phyloP scores from a whole-genome alignment of 1,284 basidiomycete genomes.

The Blastosporella zonata region DNA sequence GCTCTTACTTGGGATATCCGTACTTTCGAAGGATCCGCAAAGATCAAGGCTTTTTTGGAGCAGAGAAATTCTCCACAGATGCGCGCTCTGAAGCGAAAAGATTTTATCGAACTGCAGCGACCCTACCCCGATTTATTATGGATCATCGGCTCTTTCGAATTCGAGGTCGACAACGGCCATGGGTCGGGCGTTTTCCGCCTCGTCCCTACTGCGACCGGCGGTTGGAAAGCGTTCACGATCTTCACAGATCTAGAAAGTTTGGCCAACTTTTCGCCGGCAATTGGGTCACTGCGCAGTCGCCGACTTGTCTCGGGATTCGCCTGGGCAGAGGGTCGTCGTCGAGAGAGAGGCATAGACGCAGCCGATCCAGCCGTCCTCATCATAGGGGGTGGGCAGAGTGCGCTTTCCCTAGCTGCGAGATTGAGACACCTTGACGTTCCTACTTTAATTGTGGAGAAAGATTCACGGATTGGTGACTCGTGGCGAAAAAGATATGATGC shows the following conservation, averaged over 20 bases:
- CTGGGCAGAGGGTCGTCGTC: slow-evolving; percentile 31
- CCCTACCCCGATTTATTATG: slow-evolving; percentile 56
- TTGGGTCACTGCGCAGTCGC: slow-evolving; percentile 25
- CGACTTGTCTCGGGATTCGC: slow-evolving; percentile 26
- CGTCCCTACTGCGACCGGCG: slow-evolving; percentile 42
- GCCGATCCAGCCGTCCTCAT: slow-evolving; percentile 46
- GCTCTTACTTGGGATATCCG: slow-evolving; percentile 64
- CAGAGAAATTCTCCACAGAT: slow-evolving; percentile 27
- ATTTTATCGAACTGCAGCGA: slow-evolving; percentile 31
- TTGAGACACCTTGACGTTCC: slow-evolving; percentile 54
- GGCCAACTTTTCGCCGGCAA: slow-evolving; percentile 46
- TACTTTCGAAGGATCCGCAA: slow-evolving; percentile 46
- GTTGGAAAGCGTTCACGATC: slow-evolving; percentile 57
- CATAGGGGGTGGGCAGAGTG: slow-evolving; percentile 67
- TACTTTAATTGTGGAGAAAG: slow-evolving; percentile 55
- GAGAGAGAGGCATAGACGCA: slow-evolving; percentile 36
- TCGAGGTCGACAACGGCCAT: slow-evolving; percentile 47
- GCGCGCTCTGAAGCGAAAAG: slow-evolving; percentile 24
- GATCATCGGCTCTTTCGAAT: slow-evolving; percentile 54
- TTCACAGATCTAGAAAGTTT: slow-evolving; percentile 58
- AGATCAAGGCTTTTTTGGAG: slow-evolving; percentile 41
- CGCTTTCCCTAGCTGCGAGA: slow-evolving; percentile 48
- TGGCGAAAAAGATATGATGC: slow-evolving; percentile 61
- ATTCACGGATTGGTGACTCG: slow-evolving; percentile 52
- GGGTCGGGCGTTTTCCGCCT: slow-evolving; percentile 51